phyloP scores from a whole-genome alignment of 352 stramenopile genomes.

The Phytopythium litorale region DNA sequence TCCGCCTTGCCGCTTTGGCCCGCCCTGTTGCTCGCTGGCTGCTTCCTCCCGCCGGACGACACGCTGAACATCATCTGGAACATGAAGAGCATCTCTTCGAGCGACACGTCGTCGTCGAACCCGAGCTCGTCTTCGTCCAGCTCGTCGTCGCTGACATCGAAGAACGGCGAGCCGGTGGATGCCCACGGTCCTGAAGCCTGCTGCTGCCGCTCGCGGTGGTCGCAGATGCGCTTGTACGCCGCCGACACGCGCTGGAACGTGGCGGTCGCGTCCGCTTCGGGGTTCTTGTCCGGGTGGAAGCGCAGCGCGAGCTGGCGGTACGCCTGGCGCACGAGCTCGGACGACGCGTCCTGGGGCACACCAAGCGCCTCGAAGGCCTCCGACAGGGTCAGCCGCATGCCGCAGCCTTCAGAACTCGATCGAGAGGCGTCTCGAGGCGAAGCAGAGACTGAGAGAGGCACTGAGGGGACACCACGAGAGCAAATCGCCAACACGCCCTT shows the following conservation, averaged over 20 bases:
- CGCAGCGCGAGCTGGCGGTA: constrained; percentile 61
- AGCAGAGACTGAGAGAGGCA: neutral
- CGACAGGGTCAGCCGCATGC: constrained; percentile 33
- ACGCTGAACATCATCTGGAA: constrained; percentile 68
- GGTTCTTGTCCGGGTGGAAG: constrained; percentile 75
- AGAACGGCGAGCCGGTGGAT: neutral
- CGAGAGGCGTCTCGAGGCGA: neutral
- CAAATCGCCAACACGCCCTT: too few species aligned
- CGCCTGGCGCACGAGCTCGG: constrained; percentile 48
- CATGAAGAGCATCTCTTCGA: constrained; percentile 76
- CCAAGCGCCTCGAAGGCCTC: constrained; percentile 44
- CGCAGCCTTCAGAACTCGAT: neutral
- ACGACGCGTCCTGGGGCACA: constrained; percentile 27
- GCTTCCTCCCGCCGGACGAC: neutral
- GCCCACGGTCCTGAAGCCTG: neutral
- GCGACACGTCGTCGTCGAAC: constrained; percentile 33
- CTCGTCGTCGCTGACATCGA: constrained; percentile 11
- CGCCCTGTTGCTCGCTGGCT: neutral
- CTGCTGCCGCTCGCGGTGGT: constrained; percentile 28
- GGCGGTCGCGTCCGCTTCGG: constrained; percentile 44
- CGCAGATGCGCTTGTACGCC: constrained; percentile 68
- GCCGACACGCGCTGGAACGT: constrained; percentile 69
- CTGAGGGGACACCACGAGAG: neutral
- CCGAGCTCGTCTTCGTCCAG: constrained; percentile 22
- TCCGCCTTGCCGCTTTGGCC: constrained; percentile 4